Evolutionary conservation across 441 rosid species (phyloP), one percentile per base, ranked within the genome.

Genomic region (Eutrema salsugineum): DNA sequence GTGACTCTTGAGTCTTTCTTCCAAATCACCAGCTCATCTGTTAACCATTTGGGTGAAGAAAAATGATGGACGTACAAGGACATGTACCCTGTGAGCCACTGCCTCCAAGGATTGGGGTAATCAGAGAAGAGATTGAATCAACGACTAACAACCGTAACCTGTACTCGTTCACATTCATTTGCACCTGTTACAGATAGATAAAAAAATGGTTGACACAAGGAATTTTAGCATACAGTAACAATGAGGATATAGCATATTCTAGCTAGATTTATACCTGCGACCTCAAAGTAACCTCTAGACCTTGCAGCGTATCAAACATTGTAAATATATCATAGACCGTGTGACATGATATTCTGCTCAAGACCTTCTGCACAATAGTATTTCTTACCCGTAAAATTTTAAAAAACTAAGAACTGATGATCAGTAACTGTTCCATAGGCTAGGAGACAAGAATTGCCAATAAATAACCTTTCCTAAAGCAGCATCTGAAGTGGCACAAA

Each of bases 71-170:
- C 58, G 36, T 79, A 54, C 76, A 82, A 68, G 78, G 72, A 60
- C 39, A 61, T 30, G 62, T 85, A 92, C 98, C 97, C 62, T 83
- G 94, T 56, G 94, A 75, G 73, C 90, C 79, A 70, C 75, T 63
- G 80, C 91, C 85, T 49, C 91, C 94, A 44, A 91, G 97, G 69
- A 89, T 77, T 62, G 97, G 96, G 36, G 96, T 76, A 32, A 86
- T 84, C 70, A 89, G 66, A 50, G 87, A 89, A 14, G 97, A 91
- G 73, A 93, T 47, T 43, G 98, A 88, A 80, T 93, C 97, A 72
- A 93, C 75, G 51, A 90, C 68, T 64, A 93, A 78, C 79, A 85
- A 73, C 68, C 63, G 81, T 69, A 77, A 82, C 33, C 68, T 72
- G 72, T 16, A 36, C 32, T 73, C 89, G 66, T 68, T 70, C 59